Percentiles rank a stretch among this genome's conserved stretches.
Conservation (phyloP, 1,284 basidiomycete species). For the Cutaneotrichosporon sp. region DNA sequence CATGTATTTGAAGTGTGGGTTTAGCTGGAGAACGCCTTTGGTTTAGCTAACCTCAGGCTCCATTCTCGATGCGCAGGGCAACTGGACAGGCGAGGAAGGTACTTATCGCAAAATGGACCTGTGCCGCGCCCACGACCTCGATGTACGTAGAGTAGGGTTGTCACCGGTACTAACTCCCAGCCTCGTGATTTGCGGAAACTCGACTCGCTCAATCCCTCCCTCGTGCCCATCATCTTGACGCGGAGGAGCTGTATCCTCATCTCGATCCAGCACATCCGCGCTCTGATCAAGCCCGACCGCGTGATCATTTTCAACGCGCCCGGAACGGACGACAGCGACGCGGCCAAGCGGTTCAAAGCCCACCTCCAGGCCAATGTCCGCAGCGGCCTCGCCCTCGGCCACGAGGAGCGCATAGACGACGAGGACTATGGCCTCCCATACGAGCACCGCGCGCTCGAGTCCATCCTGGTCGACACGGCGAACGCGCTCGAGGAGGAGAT, state of each 20-base stretch:
- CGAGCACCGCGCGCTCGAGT: conserved; percentile 88
- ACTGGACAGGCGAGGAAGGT: conserved; percentile 83
- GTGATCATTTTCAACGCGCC: conserved; percentile 90
- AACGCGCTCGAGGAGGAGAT: conserved; percentile 90
- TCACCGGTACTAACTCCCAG: conserved; percentile 51
- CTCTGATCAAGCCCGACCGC: conserved; percentile 86
- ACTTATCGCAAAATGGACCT: conserved; percentile 85
- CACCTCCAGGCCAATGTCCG: conserved; percentile 67
- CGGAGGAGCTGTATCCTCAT: conserved; percentile 84
- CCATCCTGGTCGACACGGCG: conserved; percentile 77
- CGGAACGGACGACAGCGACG: conserved; percentile 73
- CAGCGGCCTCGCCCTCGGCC: conserved; percentile 19
- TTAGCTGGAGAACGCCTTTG: neutral
- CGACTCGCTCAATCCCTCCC: conserved; percentile 68
- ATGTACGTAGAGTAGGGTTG: conserved; percentile 57
- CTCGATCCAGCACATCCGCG: conserved; percentile 90
- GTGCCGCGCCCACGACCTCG: conserved; percentile 77
- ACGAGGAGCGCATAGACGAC: conserved; percentile 14
- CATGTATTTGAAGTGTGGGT: conserved; percentile 43
- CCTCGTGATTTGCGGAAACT: conserved; percentile 95
- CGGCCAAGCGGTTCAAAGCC: conserved; percentile 80
- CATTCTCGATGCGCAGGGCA: conserved; percentile 76
- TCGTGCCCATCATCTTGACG: conserved; percentile 89
- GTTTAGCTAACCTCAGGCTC: conserved; percentile 60
- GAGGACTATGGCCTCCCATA: conserved; percentile 57